A percentile compares a stretch with the other conserved stretches of the same genome.
phyloP scores from a whole-genome alignment of 495 filamentous ascomycete species.

The Emericellopsis terricola region DNA sequence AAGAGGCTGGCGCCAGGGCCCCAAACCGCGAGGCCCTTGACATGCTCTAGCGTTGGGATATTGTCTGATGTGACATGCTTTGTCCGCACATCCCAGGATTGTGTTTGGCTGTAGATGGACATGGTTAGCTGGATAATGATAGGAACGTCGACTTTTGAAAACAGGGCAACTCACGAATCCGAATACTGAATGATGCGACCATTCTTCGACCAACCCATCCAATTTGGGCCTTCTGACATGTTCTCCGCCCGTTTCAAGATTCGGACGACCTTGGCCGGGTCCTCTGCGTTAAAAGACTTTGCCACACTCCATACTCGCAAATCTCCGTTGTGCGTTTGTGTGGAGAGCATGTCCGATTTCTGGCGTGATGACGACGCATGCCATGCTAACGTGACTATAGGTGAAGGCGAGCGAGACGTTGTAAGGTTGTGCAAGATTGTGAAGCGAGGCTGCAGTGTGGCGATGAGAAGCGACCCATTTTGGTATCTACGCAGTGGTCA shows the following conservation, averaged over 20 bases:
- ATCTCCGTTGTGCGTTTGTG: constrained; percentile 82
- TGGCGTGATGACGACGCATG: constrained; percentile 93
- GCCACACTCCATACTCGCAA: constrained; percentile 93
- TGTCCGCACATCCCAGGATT: constrained; percentile 90
- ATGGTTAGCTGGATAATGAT: too few species aligned
- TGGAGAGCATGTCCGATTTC: constrained; percentile 95
- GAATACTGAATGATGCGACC: constrained; percentile 86
- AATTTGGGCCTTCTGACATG: constrained; percentile 62
- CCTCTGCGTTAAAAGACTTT: constrained; percentile 57
- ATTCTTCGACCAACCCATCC: constrained; percentile 98
- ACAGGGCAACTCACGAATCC: constrained; percentile 76
- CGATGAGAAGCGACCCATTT: constrained; percentile 88
- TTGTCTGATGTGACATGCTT: constrained; percentile 82
- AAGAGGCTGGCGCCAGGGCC: constrained; percentile 84
- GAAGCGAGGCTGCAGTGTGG: constrained; percentile 76
- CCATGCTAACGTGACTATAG: constrained; percentile 84
- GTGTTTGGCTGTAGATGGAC: constrained; percentile 73
- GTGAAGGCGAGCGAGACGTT: constrained; percentile 64
- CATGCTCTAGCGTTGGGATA: constrained; percentile 67
- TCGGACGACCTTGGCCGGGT: constrained; percentile 69
- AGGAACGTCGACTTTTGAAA: too few species aligned
- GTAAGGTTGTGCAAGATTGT: constrained; percentile 88
- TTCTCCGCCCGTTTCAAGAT: constrained; percentile 67
- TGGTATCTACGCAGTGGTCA: constrained; percentile 44
- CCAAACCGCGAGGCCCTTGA: constrained; percentile 71